phyloP scores from a whole-genome alignment of 495 filamentous ascomycete species.

The Hypoxylon intermedium region DNA sequence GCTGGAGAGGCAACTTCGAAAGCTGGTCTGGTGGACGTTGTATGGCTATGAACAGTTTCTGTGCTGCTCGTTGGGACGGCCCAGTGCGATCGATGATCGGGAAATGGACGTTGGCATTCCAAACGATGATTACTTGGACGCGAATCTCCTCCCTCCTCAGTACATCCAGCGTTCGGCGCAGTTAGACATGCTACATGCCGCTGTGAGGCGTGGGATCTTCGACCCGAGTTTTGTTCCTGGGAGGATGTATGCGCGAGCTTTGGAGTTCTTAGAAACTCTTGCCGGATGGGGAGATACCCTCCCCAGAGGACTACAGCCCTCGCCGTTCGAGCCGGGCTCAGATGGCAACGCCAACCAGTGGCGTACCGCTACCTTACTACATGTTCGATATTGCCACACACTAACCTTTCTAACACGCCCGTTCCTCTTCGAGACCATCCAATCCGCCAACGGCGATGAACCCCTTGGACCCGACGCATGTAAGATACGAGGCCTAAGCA shows the following conservation, averaged over 20 bases:
- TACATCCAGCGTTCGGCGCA: conserved; percentile 39
- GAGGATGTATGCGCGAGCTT: conserved; percentile 27
- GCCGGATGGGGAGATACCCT: conserved; percentile 49
- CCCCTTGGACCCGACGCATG: conserved; percentile 15
- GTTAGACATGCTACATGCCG: conserved; percentile 29
- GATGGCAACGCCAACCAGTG: conserved; percentile 35
- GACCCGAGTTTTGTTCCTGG: conserved; percentile 27
- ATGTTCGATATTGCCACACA: conserved; percentile 45
- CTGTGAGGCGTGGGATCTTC: conserved; percentile 25
- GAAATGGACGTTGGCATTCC: conserved; percentile 50
- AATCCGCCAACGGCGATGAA: neutral
- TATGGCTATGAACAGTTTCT: conserved; percentile 56
- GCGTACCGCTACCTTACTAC: conserved; percentile 39
- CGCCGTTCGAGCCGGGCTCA: conserved; percentile 7
- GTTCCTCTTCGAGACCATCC: conserved; percentile 39
- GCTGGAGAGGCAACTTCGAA: conserved; percentile 50
- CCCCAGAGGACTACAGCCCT: conserved; percentile 41
- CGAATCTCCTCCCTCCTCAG: conserved; percentile 33
- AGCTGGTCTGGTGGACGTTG: conserved; percentile 58
- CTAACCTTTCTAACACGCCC: conserved; percentile 42
- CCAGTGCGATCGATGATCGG: conserved; percentile 53
- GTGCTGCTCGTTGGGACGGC: conserved; percentile 54
- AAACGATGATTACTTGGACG: conserved; percentile 42
- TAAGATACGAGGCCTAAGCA: conserved; percentile 19
- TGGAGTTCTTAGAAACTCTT: conserved; percentile 45